A percentile compares a stretch with the other conserved stretches of the same genome.
phyloP scores from a whole-genome alignment of 805 yeast species.

The Wickerhamomyces tratensis region DNA sequence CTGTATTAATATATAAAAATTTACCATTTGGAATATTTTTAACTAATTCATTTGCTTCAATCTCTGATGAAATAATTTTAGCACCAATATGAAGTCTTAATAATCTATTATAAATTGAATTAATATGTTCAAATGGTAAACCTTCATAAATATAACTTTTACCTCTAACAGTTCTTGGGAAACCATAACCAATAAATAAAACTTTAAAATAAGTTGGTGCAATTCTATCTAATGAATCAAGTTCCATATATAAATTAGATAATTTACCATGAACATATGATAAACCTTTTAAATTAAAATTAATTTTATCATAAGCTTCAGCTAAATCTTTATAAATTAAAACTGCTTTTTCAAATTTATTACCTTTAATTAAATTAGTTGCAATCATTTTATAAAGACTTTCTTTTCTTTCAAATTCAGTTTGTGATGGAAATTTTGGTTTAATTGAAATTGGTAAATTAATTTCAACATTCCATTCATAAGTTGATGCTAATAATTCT shows the following conservation, averaged over 20 bases:
- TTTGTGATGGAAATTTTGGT: conserved; percentile 73
- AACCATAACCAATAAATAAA: conserved; percentile 74
- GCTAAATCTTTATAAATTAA: conserved; percentile 70
- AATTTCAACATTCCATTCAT: conserved; percentile 58
- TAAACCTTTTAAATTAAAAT: conserved; percentile 69
- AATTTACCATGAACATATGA: conserved; percentile 61
- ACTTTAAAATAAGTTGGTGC: conserved; percentile 75
- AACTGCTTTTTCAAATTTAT: conserved; percentile 71
- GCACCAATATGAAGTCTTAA: conserved; percentile 77
- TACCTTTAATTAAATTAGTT: conserved; percentile 56
- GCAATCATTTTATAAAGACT: conserved; percentile 63
- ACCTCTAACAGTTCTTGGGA: conserved; percentile 69
- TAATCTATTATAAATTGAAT: conserved; percentile 71
- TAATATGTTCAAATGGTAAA: conserved; percentile 76
- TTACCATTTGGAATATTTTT: conserved; percentile 58
- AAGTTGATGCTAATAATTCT: conserved; percentile 68
- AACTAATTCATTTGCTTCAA: conserved; percentile 41
- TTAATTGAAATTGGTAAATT: conserved; percentile 44
- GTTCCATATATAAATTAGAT: conserved; percentile 54
- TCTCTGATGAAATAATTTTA: conserved; percentile 47
- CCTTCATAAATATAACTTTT: conserved; percentile 80
- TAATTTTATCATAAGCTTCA: conserved; percentile 59
- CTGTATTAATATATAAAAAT: conserved; percentile 60
- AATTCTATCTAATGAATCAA: conserved; percentile 61
- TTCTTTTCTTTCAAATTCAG: conserved; percentile 76